phyloP scores from a whole-genome alignment of 345 rosid species.

The Eucalyptus grandis region DNA sequence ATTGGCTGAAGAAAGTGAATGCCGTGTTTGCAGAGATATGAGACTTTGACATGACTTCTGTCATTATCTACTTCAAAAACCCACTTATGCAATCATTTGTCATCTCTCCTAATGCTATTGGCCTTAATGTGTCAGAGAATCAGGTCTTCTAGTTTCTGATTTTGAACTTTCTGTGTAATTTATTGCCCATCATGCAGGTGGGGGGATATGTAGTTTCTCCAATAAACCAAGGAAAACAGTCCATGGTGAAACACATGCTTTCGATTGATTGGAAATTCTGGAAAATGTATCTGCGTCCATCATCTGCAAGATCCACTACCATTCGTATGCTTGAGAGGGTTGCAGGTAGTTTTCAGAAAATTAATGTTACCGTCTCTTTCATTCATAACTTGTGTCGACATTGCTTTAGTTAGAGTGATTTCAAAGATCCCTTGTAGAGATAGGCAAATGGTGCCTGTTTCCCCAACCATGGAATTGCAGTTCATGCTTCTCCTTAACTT shows the following conservation, averaged over 20 bases:
- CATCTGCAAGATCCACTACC: slow-evolving; percentile 60
- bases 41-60: neutral
- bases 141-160: neutral
- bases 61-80: neutral
- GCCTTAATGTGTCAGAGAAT: neutral
- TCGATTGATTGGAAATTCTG: slow-evolving; percentile 89
- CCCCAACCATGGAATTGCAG: neutral
- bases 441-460: neutral
- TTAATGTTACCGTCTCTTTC: neutral
- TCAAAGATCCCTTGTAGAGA: neutral
- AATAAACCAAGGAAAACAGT: slow-evolving; percentile 48
- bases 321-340: slow-evolving; percentile 76
- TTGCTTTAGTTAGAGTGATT: neutral
- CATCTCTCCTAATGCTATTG: neutral
- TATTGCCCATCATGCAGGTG: slow-evolving; percentile 43
- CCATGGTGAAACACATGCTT: slow-evolving; percentile 88
- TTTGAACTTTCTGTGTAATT: neutral
- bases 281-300: slow-evolving; percentile 50
- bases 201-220: slow-evolving; percentile 86
- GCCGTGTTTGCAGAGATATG: neutral
- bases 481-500: neutral
- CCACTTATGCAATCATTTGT: neutral
- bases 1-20: neutral
- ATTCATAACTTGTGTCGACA: neutral
- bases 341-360: slow-evolving; percentile 32